Conservation (phyloP, 83 land plant genomes). For the Thuja plicata region DNA sequence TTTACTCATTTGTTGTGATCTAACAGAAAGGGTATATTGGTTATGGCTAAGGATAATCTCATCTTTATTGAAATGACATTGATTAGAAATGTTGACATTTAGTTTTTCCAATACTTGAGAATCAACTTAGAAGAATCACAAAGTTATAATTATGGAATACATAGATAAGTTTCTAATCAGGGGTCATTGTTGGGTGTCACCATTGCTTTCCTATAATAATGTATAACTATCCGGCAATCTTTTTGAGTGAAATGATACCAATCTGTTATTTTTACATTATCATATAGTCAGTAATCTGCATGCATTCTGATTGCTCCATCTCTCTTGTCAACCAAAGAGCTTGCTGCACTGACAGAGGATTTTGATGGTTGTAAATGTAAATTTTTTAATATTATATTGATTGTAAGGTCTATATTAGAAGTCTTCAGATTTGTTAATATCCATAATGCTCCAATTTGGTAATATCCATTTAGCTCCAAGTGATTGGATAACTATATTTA, state of each 20-base stretch:
- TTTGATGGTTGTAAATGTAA: background rate
- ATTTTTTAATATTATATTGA: background rate
- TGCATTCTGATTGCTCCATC: background rate
- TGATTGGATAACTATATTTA: background rate
- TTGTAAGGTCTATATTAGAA: background rate
- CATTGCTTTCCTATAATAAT: too few relatives aligned
- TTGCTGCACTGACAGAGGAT: background rate
- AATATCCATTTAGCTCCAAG: background rate
- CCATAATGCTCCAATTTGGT: background rate
- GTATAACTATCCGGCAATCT: too few relatives aligned
- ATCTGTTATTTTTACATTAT: background rate
- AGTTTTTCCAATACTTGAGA: background rate
- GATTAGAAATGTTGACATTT: background rate
- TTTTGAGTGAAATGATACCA: background rate
- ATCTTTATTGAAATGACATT: background rate
- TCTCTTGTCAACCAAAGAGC: background rate
- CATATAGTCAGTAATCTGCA: background rate
- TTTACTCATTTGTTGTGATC: background rate
- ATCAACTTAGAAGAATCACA: too few relatives aligned
- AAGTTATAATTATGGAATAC: background rate
- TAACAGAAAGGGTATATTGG: background rate
- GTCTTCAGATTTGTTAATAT: background rate
- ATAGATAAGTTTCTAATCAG: background rate
- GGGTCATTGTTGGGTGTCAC: background rate
- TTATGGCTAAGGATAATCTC: background rate